phyloP scores from a whole-genome alignment of 2,329 filamentous ascomycete species.

The Aureobasidium sp. region DNA sequence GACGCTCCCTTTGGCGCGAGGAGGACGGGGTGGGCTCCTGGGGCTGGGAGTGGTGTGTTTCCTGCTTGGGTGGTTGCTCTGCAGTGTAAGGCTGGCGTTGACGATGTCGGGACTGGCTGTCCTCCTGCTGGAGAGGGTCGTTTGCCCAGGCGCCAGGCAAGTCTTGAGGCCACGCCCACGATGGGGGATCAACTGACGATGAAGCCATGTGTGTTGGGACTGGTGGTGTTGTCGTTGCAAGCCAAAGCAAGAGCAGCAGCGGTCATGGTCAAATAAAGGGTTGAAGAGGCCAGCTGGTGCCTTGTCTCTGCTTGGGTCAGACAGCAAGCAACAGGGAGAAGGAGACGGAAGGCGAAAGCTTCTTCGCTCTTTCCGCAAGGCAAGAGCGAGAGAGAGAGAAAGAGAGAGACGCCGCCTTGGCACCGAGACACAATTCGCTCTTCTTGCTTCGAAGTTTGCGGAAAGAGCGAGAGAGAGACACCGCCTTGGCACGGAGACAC shows the following conservation, averaged over 20 bases:
- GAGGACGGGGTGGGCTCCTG: not conserved
- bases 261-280: conserved; percentile 6
- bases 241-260: not conserved
- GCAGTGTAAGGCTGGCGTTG: conserved; percentile 18
- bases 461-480: not conserved
- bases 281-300: conserved; percentile 14
- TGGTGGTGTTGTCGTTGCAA: not conserved
- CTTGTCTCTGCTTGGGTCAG: not conserved
- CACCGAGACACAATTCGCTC: too few relatives aligned
- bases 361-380: not conserved
- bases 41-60: not conserved
- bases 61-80: not conserved
- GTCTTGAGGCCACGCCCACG: conserved; percentile 44
- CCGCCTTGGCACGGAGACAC: conserved; percentile 1
- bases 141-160: conserved; percentile 30
- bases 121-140: not conserved
- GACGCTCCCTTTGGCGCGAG: not conserved
- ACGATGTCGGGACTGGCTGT: not conserved
- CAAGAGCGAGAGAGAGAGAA: not conserved
- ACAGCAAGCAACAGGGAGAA: too few relatives aligned
- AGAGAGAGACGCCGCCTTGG: conserved; percentile 2
- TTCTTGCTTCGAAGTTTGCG: too few relatives aligned
- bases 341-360: not conserved
- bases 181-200: conserved; percentile 27
- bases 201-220: conserved; percentile 33